Percentiles rank a stretch among this genome's conserved stretches.
Conservation (phyloP, 805 yeast species). For the Tetrapisispora pingtungensis region DNA sequence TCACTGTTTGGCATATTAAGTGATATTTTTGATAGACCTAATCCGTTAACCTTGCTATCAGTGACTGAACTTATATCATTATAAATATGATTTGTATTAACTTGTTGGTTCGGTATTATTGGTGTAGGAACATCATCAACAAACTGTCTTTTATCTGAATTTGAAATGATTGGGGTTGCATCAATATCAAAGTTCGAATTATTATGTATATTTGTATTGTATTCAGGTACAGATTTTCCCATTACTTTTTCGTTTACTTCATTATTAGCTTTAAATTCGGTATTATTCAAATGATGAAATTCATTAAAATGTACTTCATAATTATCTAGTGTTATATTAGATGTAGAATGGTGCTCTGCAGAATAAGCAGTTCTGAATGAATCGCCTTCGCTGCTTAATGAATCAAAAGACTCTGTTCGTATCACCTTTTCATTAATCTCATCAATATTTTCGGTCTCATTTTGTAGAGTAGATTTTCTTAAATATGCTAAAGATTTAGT, state of each 20-base stretch:
- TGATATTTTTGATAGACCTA: not conserved
- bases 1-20: not conserved
- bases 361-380: conserved; percentile 7
- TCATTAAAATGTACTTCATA: not conserved
- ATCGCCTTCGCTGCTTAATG: conserved; percentile 2
- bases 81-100: not conserved
- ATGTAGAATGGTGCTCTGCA: not conserved
- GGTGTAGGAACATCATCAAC: not conserved
- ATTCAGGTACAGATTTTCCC: not conserved
- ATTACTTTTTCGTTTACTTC: not conserved
- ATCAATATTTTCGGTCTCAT: not conserved
- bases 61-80: too few species aligned
- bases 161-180: not conserved
- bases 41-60: not conserved
- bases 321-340: not conserved
- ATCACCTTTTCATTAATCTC: not conserved
- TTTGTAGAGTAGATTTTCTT: not conserved
- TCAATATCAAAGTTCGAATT: not conserved
- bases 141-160: not conserved
- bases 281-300: not conserved
- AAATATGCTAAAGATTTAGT: conserved; percentile 7
- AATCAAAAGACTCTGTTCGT: not conserved
- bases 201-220: not conserved
- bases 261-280: not conserved
- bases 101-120: not conserved